phyloP scores from a whole-genome alignment of 352 stramenopile genomes.

The Phytophthora chlamydospora region DNA sequence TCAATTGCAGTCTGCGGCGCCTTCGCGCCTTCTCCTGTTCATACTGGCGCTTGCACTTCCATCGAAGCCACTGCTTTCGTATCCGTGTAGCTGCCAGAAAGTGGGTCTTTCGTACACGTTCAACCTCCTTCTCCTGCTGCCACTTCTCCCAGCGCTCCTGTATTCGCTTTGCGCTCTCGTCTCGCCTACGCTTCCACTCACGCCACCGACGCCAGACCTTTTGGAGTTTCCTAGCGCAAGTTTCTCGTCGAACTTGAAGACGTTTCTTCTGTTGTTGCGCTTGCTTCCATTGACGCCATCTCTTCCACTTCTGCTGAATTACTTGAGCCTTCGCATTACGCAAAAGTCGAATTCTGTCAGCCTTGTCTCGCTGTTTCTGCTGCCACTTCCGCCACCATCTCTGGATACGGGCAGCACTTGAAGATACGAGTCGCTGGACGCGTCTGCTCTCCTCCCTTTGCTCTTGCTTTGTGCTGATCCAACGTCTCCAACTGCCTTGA shows the following conservation, averaged over 20 bases:
- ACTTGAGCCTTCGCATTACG: constrained; percentile 22
- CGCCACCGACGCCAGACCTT: constrained; percentile 18
- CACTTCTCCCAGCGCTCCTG: constrained; percentile 13
- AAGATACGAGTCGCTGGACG: constrained; percentile 7
- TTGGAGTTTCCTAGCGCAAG: constrained; percentile 23
- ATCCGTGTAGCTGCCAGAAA: constrained; percentile 9
- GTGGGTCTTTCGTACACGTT: constrained; percentile 6
- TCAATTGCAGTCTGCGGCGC: constrained; percentile 4
- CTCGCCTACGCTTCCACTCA: constrained; percentile 7
- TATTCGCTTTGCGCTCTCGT: constrained; percentile 17
- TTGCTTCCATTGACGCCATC: constrained; percentile 17
- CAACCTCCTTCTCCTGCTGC: constrained; percentile 9
- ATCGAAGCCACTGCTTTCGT: constrained; percentile 8
- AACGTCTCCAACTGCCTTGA: constrained; percentile 14
- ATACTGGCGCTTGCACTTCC: constrained; percentile 5
- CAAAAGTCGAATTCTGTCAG: constrained; percentile 16
- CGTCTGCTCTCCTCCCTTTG: constrained; percentile 5
- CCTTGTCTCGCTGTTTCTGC: constrained; percentile 10
- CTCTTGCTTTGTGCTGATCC: constrained; percentile 1
- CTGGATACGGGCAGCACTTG: constrained; percentile 22
- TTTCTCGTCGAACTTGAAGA: constrained; percentile 13
- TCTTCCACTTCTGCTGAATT: constrained; percentile 22
- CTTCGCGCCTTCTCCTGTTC: constrained; percentile 10
- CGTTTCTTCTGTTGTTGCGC: constrained; percentile 8
- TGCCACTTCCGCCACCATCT: constrained; percentile 28